Percentiles rank a stretch among this genome's conserved stretches.
Conservation (phyloP, 163 green algal genomes). For the Picocystis sp. region DNA sequence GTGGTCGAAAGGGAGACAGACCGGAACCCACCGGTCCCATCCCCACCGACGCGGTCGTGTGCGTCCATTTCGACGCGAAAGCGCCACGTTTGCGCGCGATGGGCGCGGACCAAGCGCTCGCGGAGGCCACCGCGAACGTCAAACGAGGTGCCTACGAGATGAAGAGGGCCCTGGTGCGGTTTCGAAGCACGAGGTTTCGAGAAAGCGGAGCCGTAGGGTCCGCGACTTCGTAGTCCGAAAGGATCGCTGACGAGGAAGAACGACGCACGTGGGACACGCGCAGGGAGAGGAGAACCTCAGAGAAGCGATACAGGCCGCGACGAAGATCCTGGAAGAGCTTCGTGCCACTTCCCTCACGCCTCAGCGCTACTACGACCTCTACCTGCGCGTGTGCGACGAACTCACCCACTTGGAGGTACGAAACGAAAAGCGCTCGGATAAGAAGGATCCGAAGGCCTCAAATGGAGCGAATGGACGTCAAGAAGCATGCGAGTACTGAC, state of each 20-base stretch:
- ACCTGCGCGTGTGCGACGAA: slow-evolving; percentile 77
- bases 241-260: slow-evolving; percentile 2
- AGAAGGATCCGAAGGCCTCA: no score
- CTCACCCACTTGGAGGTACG: slow-evolving; percentile 59
- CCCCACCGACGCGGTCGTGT: no score
- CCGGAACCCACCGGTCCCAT: no score
- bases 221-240: not conserved
- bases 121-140: slow-evolving; percentile 48
- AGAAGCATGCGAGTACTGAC: no score
- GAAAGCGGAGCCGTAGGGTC: not conserved
- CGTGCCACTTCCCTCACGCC: slow-evolving; percentile 68
- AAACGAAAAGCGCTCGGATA: no score
- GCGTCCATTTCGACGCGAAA: no score
- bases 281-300: slow-evolving; percentile 86
- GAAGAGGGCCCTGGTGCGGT: slow-evolving; percentile 46
- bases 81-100: no score
- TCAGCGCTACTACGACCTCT: slow-evolving; percentile 95
- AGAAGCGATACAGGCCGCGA: slow-evolving; percentile 73
- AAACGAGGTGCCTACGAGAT: slow-evolving; percentile 68
- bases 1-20: no score
- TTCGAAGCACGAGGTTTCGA: not conserved
- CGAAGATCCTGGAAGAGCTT: slow-evolving; percentile 82
- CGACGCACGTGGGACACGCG: not conserved
- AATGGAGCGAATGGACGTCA: no score
- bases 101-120: slow-evolving; percentile 15